Evolutionary conservation across 1,284 basidiomycete species (phyloP), one percentile per base, ranked within the genome.

Genomic region (Boletellus sp.): DNA sequence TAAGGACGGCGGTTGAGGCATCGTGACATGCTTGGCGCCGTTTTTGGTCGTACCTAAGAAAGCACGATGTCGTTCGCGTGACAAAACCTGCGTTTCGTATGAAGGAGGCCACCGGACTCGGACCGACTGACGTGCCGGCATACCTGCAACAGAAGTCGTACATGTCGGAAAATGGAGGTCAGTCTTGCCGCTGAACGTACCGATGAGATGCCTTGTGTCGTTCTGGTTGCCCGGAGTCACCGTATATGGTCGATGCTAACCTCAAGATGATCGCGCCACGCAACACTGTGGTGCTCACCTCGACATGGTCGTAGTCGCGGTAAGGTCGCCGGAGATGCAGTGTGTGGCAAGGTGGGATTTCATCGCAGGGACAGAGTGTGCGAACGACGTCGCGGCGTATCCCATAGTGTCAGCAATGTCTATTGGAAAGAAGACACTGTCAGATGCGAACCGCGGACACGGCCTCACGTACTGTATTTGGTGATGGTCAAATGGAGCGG

Each of bases 21-120:
- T 19, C 10, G 19, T 7, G 9, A 40, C 11, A n/a, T 17, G 43
- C 13, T 42, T 4, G 46, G 25, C 32, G 36, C 11, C 8, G 29
- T 53, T 9, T 39, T 17, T 29, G 6, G 7, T 60, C 72, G 50
- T 58, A 92, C 92, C 93, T 78, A 7, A 97, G 74, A 23, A 97
- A 97, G 73, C 1, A 97, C 94, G 36, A 95, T 94, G 64, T 97
- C 94, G 62, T 97, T 97, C 27, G 96, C 80, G 64, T 96, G 97
- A 69, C 94, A 97, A 64, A 97, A 97, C 1, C 94, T 94, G 58
- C 94, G 87, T 73, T 97, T 96, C 5, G 94, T 94, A 60, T 97
- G 94, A 69, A 97, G 94, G 29, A 97, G 74, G 0, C 94, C 94
- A 1, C 94, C 94, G 33, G 92, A 93, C 94, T 87, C 96, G 21